phyloP scores from a whole-genome alignment of 495 filamentous ascomycete genomes.

The Daldinia vernicosa region DNA sequence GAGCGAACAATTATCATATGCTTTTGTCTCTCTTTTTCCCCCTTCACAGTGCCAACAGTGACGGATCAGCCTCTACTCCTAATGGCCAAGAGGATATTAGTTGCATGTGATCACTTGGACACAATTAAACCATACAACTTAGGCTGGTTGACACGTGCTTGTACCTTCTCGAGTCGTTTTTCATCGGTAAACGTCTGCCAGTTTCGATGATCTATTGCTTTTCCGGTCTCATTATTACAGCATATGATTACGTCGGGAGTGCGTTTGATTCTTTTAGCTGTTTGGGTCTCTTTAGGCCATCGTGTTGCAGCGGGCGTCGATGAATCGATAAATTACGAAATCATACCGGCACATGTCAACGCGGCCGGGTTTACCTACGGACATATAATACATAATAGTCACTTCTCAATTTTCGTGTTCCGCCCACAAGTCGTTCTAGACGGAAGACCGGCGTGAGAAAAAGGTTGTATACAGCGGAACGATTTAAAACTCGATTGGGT shows the following conservation, averaged over 20 bases:
- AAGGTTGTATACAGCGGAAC: conserved; percentile 5
- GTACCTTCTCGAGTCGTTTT: conserved; percentile 22
- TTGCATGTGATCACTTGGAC: conserved; percentile 43
- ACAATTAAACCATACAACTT: conserved; percentile 27
- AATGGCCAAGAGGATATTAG: conserved; percentile 32
- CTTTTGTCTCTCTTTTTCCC: conserved; percentile 24
- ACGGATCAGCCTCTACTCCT: conserved; percentile 24
- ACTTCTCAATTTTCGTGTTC: conserved; percentile 5
- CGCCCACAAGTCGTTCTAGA: conserved; percentile 2
- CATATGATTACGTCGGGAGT: conserved; percentile 19
- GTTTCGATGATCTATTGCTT: conserved; percentile 16
- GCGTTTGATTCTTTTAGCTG: not conserved
- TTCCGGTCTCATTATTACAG: conserved; percentile 22
- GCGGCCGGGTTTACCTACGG: not conserved
- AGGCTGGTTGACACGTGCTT: conserved; percentile 41
- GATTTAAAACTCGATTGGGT: conserved; percentile 20
- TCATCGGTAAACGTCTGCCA: conserved; percentile 21
- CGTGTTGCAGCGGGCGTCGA: conserved; percentile 6
- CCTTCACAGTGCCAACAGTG: conserved; percentile 33
- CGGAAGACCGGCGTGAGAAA: not conserved
- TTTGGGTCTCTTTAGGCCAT: not conserved
- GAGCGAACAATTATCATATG: conserved; percentile 39
- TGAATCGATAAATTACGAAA: not conserved
- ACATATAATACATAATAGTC: not conserved
- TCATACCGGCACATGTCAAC: conserved; percentile 16